Evolutionary conservation across 2,329 filamentous ascomycete genomes (phyloP).

Genomic region (Hymenotorrendiella dingleyae): DNA sequence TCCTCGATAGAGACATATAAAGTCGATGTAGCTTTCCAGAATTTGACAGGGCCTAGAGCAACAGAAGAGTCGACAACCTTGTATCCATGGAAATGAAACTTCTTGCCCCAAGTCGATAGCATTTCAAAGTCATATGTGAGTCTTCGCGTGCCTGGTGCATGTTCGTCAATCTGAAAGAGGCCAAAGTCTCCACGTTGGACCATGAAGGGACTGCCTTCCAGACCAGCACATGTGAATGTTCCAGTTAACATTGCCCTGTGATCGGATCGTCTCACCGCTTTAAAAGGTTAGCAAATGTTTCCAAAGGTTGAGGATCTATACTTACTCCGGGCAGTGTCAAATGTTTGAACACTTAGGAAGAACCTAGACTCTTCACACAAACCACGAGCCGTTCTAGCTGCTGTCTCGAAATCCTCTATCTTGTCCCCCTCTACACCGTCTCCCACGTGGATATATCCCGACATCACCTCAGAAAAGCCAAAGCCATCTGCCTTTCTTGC

Average conservation of each 20-base stretch:
- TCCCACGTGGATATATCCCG: constrained; percentile 50
- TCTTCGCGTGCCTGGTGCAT: constrained; percentile 51
- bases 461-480: constrained; percentile 60
- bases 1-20: constrained; percentile 51
- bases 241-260: constrained; percentile 52
- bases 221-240: constrained; percentile 50
- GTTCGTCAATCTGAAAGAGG: constrained; percentile 47
- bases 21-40: constrained; percentile 58
- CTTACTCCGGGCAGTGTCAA: constrained; percentile 42
- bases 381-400: constrained; percentile 46
- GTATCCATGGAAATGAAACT: constrained; percentile 54
- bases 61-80: constrained; percentile 57
- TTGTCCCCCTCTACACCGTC: constrained; percentile 38
- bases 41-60: constrained; percentile 47
- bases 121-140: constrained; percentile 58
- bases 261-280: constrained; percentile 39
- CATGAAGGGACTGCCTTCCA: constrained; percentile 54
- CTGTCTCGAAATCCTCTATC: constrained; percentile 46
- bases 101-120: constrained; percentile 45
- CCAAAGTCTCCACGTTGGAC: constrained; percentile 52
- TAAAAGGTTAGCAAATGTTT: constrained; percentile 3
- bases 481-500: constrained; percentile 41
- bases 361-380: constrained; percentile 51
- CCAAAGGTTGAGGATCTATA: neutral
- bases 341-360: constrained; percentile 52